Base-by-base conservation (phyloP, 257 asterid genomes). In the Jaltomata sinuosa region DNA sequence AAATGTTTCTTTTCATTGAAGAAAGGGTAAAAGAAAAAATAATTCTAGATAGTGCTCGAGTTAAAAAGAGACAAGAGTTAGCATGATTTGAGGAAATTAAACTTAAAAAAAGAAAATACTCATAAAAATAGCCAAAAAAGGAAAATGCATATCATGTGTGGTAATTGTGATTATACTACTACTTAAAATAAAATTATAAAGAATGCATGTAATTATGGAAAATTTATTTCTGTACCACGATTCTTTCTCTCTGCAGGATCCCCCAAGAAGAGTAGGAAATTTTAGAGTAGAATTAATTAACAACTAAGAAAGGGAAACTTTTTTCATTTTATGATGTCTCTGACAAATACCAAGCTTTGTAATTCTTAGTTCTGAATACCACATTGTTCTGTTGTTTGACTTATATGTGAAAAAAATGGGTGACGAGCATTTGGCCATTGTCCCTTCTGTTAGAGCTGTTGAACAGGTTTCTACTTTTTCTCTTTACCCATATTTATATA, bases 391-490 rank as follows among this genome's bases (percentile, higher is more conserved):
- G 36, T 25, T 36, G 31, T 64, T 61, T 74, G 53, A 87, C 84
- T 52, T 87, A 25, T 59, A 45, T 45, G 59, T 76, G 81, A 76
- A 18, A 72, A n/a, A 21, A 79, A 84, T 84, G 87, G 81, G 81
- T 64, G 87, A 84, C 53, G 80, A 84, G 22, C 38, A 62, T 79
- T 53, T 84, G 55, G 16, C 87, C 18, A 25, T 49, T n/a, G 22
- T 42, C 29, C 54, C 81, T 31, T 79, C 62, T 84, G 84, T 65
- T 53, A 49, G 87, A 69, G 87, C 81, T 31, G 38, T 84, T 79
- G 87, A 84, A 84, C 87, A 84, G 87, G 87, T 84, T 25, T 50
- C 52, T 59, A 59, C 34, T 59, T 45, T 25, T 45, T 45, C n/a
- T n/a, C 50, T 45, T 45, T 45, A 45, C 10, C 10, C 50, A 45